phyloP scores from a whole-genome alignment of 2,329 filamentous ascomycete genomes.

The Nannizziopsis barbatae region DNA sequence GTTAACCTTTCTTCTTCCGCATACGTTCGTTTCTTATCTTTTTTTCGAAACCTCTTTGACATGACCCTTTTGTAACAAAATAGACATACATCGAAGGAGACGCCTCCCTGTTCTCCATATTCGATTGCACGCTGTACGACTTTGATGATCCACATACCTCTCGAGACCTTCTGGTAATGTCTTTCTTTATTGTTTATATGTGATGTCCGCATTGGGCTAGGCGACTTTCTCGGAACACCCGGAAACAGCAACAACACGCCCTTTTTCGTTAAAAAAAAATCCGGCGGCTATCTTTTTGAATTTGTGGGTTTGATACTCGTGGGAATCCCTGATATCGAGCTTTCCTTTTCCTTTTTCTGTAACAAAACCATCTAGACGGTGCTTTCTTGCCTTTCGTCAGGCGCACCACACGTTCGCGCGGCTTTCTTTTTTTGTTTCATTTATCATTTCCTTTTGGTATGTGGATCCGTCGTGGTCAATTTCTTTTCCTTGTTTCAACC shows the following conservation, averaged over 20 bases:
- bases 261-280: background rate
- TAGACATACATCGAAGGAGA: slow-evolving; percentile 1
- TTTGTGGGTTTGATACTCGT: background rate
- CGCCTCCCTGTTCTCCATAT: background rate
- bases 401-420: slow-evolving; percentile 4
- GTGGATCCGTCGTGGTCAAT: slow-evolving; percentile 8
- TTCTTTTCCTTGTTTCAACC: background rate
- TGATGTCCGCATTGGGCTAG: background rate
- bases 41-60: slow-evolving; percentile 11
- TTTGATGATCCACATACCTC: slow-evolving; percentile 11
- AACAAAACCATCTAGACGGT: slow-evolving; percentile 11
- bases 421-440: slow-evolving; percentile 4
- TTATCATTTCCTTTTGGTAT: background rate
- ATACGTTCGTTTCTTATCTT: background rate
- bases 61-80: slow-evolving; percentile 2
- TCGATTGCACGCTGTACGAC: slow-evolving; percentile 10
- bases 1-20: background rate
- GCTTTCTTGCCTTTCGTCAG: slow-evolving; percentile 1
- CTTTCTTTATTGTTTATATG: slow-evolving; percentile 6
- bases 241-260: background rate
- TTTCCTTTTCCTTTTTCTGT: background rate
- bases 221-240: too few species aligned
- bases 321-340: background rate
- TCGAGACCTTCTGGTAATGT: slow-evolving; percentile 8
- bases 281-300: background rate